phyloP scores from a whole-genome alignment of 2,329 filamentous ascomycete genomes.

The Cladosporium austrohemisphaericum region DNA sequence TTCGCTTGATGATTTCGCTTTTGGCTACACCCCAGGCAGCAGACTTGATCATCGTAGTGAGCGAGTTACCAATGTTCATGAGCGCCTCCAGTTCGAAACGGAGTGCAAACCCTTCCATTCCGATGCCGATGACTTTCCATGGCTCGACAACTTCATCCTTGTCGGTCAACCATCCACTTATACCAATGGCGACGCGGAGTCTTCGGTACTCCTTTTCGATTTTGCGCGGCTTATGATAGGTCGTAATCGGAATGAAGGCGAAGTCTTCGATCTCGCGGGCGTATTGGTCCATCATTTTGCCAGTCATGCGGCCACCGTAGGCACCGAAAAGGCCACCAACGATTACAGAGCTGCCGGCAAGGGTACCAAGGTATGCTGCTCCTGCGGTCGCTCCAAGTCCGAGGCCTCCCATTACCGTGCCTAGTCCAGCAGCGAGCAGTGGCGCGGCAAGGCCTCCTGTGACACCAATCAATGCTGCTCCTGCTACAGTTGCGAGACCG shows the following conservation, averaged over 20 bases:
- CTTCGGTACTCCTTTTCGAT: conserved; percentile 46
- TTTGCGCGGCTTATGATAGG: conserved; percentile 52
- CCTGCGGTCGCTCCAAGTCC: conserved; percentile 71
- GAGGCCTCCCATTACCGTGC: conserved; percentile 71
- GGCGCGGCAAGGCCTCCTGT: conserved; percentile 77
- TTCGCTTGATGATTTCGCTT: conserved; percentile 66
- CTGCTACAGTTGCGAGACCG: conserved; percentile 80
- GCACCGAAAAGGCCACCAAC: conserved; percentile 87
- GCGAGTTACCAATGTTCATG: conserved; percentile 70
- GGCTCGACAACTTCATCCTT: conserved; percentile 69
- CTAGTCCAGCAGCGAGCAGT: conserved; percentile 73
- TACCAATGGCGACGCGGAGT: conserved; percentile 74
- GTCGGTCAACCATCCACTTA: conserved; percentile 76
- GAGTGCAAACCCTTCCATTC: conserved; percentile 74
- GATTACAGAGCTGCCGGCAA: conserved; percentile 74
- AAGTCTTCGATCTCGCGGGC: conserved; percentile 84
- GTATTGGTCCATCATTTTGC: conserved; percentile 85
- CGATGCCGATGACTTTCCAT: conserved; percentile 72
- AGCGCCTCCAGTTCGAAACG: conserved; percentile 79
- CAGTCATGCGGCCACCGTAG: conserved; percentile 79
- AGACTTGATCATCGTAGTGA: conserved; percentile 73
- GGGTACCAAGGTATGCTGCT: conserved; percentile 71
- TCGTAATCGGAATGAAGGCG: conserved; percentile 72
- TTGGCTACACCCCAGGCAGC: conserved; percentile 77
- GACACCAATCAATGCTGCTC: conserved; percentile 78